phyloP scores from a whole-genome alignment of 495 filamentous ascomycete species.

The Aspergillus saccharolyticus region DNA sequence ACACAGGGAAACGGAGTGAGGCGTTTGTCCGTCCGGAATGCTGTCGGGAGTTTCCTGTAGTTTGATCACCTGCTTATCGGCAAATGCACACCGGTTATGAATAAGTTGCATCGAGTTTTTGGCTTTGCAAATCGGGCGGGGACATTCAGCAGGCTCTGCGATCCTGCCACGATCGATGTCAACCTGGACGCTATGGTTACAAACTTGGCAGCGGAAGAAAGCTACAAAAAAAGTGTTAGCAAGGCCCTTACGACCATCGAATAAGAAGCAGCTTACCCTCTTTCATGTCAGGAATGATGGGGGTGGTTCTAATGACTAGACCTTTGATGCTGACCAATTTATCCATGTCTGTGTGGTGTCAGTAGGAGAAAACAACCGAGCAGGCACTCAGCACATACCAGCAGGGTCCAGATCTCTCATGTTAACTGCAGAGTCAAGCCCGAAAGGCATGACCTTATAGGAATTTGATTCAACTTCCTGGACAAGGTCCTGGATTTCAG shows the following conservation, averaged over 20 bases:
- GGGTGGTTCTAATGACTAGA: slow-evolving; percentile 90
- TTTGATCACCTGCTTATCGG: slow-evolving; percentile 98
- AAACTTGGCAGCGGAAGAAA: slow-evolving; percentile 92
- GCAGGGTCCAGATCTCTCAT: slow-evolving; percentile 92
- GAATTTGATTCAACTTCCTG: slow-evolving; percentile 61
- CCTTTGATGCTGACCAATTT: slow-evolving; percentile 95
- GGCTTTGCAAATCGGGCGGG: slow-evolving; percentile 73
- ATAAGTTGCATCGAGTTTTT: slow-evolving; percentile 97
- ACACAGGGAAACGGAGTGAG: slow-evolving; percentile 96
- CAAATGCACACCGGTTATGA: slow-evolving; percentile 91
- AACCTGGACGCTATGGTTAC: slow-evolving; percentile 83
- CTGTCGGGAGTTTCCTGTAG: slow-evolving; percentile 95
- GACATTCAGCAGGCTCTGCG: slow-evolving; percentile 86
- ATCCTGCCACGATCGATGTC: slow-evolving; percentile 95
- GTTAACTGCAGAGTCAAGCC: slow-evolving; percentile 81
- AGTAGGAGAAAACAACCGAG: slow-evolving; percentile 4
- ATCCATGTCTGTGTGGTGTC: slow-evolving; percentile 67
- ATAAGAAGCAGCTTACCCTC: slow-evolving; percentile 45
- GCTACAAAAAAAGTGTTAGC: slow-evolving; percentile 33
- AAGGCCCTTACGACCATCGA: background rate
- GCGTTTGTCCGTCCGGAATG: slow-evolving; percentile 88
- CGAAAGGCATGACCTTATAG: slow-evolving; percentile 86
- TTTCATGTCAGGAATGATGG: slow-evolving; percentile 98
- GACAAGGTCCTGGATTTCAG: slow-evolving; percentile 55
- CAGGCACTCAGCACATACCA: slow-evolving; percentile 36